A percentile compares a stretch with the other conserved stretches of the same genome.
phyloP scores from a whole-genome alignment of 148 eudicot genomes.

The Spergularia bocconei region DNA sequence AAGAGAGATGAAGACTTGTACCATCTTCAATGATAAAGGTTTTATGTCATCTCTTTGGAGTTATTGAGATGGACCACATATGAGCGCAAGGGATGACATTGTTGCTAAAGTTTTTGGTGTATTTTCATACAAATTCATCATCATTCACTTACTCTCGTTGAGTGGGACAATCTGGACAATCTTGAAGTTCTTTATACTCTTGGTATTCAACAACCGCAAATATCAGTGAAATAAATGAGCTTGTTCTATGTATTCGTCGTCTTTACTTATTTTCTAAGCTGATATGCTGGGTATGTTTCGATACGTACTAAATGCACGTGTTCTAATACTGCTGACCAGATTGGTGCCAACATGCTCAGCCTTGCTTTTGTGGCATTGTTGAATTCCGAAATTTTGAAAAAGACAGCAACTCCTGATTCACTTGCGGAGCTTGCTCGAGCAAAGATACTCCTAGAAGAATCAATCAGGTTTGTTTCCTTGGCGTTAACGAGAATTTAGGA shows the following conservation, averaged over 20 bases:
- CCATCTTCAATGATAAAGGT: too few relatives aligned
- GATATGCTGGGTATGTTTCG: background rate
- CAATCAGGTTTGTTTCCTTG: slow-evolving; percentile 56
- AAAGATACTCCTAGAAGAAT: slow-evolving; percentile 45
- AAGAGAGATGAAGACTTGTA: too few relatives aligned
- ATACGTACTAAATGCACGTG: background rate
- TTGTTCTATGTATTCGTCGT: background rate
- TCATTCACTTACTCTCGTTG: too few relatives aligned
- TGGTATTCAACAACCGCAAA: background rate
- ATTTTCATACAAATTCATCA: too few relatives aligned
- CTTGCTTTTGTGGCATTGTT: slow-evolving; percentile 64
- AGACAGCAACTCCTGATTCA: slow-evolving; percentile 43
- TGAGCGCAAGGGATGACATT: too few relatives aligned
- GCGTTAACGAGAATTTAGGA: slow-evolving; percentile 4
- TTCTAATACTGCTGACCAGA: slow-evolving; percentile 39
- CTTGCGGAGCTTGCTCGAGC: slow-evolving; percentile 55
- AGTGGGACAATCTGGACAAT: background rate
- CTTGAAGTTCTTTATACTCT: background rate
- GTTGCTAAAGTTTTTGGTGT: too few relatives aligned
- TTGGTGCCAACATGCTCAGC: slow-evolving; percentile 68
- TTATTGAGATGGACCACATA: too few relatives aligned
- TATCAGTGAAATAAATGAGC: background rate
- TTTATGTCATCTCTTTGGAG: too few relatives aligned
- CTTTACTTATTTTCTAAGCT: background rate
- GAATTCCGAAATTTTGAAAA: slow-evolving; percentile 34